Conservation (phyloP, 495 filamentous ascomycete genomes). For the Thermochaetoides thermophila region DNA sequence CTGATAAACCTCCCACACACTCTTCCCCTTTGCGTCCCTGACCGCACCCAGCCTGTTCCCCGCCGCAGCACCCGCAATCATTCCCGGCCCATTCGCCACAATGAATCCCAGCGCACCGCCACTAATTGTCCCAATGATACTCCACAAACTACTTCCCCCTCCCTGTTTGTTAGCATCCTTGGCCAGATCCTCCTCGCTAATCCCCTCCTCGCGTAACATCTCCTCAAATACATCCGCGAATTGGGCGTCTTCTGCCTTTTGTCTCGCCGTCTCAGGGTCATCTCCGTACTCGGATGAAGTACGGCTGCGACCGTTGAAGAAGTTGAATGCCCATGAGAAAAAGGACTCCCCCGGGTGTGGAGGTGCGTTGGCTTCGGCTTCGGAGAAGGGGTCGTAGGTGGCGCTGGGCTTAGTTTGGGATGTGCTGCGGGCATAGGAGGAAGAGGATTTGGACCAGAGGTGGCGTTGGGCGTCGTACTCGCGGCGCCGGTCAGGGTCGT, state of each 20-base stretch:
- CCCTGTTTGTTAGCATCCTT: conserved; percentile 24
- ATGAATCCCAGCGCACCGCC: conserved; percentile 92
- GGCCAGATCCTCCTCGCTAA: conserved; percentile 37
- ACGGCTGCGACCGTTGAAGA: conserved; percentile 24
- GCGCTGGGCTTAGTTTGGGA: conserved; percentile 15
- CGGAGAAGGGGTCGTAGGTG: conserved; percentile 37
- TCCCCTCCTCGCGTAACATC: conserved; percentile 88
- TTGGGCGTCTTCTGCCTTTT: conserved; percentile 39
- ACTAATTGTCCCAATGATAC: conserved; percentile 67
- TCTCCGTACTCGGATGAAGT: too few species aligned
- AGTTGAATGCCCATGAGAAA: conserved; percentile 37
- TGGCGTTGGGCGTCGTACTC: conserved; percentile 72
- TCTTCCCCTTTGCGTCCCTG: conserved; percentile 82
- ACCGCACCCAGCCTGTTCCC: conserved; percentile 82
- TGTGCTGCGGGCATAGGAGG: background rate
- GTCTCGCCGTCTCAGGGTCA: background rate
- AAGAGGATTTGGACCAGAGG: conserved; percentile 17
- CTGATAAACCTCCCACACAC: conserved; percentile 82
- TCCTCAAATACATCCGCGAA: conserved; percentile 92
- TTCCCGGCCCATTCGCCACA: conserved; percentile 77
- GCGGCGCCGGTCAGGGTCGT: conserved; percentile 59
- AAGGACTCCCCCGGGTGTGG: background rate
- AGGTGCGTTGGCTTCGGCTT: conserved; percentile 29
- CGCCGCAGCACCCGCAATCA: conserved; percentile 80
- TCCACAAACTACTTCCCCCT: too few species aligned